Evolutionary conservation across 345 rosid genomes (phyloP).

Genomic region (Ceriops decandra): DNA sequence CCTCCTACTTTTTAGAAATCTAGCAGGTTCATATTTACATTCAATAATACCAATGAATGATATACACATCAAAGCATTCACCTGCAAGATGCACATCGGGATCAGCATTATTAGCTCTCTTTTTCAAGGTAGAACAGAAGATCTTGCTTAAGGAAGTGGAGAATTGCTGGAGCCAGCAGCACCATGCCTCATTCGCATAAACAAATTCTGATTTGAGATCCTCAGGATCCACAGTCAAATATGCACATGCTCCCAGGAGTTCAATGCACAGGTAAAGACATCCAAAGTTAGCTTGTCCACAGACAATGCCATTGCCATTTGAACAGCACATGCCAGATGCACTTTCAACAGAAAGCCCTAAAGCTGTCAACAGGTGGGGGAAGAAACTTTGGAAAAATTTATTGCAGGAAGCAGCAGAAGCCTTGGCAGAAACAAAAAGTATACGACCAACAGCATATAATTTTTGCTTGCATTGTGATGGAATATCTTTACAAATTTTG

Average conservation of each 20-base stretch:
- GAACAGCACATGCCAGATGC: constrained; percentile 29
- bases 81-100: constrained; percentile 60
- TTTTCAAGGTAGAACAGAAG: constrained; percentile 42
- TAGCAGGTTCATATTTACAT: constrained; percentile 3
- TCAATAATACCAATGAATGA: neutral
- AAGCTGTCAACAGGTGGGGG: constrained; percentile 46
- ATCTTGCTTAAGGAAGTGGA: constrained; percentile 44
- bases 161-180: constrained; percentile 43
- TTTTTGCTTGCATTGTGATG: constrained; percentile 51
- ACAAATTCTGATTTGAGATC: constrained; percentile 20
- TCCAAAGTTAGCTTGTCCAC: constrained; percentile 49
- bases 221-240: constrained; percentile 37
- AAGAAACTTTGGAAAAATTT: constrained; percentile 51
- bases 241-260: constrained; percentile 71
- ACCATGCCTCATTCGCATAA: constrained; percentile 44
- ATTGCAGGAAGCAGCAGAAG: constrained; percentile 61
- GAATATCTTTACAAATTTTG: constrained; percentile 40
- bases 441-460: constrained; percentile 54
- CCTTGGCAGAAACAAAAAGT: constrained; percentile 62
- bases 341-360: constrained; percentile 43
- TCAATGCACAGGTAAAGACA: constrained; percentile 62
- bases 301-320: constrained; percentile 21
- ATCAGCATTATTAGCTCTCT: constrained; percentile 25
- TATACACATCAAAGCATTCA: constrained; percentile 30
- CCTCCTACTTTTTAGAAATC: neutral